Evolutionary conservation across 2,329 filamentous ascomycete genomes (phyloP).

Genomic region (Alternaria dauci): DNA sequence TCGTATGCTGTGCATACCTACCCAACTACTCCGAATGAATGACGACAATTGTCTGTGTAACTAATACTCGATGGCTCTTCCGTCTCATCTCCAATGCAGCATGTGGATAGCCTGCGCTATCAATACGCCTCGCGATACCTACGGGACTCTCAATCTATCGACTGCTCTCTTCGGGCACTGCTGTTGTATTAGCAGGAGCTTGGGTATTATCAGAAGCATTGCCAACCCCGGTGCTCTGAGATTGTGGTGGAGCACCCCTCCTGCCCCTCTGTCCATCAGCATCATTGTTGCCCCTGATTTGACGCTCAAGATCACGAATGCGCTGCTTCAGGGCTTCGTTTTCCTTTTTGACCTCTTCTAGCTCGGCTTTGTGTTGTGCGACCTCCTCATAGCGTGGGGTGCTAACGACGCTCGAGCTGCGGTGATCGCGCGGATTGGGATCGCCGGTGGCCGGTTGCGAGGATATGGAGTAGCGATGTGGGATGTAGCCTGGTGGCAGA

Average conservation of each 20-base stretch:
- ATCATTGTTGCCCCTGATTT: constrained; percentile 40
- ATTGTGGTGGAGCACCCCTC: constrained; percentile 30
- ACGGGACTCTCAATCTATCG: constrained; percentile 16
- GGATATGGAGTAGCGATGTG: constrained; percentile 45
- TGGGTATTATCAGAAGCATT: constrained; percentile 11
- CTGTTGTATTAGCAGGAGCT: constrained; percentile 6
- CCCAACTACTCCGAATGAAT: not conserved
- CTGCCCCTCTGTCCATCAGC: constrained; percentile 44
- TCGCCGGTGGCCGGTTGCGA: constrained; percentile 40
- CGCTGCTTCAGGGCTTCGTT: constrained; percentile 58
- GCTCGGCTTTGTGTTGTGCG: constrained; percentile 54
- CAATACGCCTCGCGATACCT: not conserved
- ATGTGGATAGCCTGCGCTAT: not conserved
- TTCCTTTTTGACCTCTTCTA: constrained; percentile 60
- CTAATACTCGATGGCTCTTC: not conserved
- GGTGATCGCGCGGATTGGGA: constrained; percentile 30
- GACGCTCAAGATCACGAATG: constrained; percentile 58
- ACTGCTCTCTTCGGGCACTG: constrained; percentile 17
- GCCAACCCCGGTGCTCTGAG: constrained; percentile 15
- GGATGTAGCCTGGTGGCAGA: constrained; percentile 33
- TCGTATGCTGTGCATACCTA: not conserved
- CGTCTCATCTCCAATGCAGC: not conserved
- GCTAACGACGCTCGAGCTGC: constrained; percentile 47
- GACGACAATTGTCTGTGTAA: not conserved
- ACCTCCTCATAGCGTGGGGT: constrained; percentile 55